phyloP scores from a whole-genome alignment of 225 moss, liverwort and hornwort species.

The Bryoerythrophyllum caledonicum region DNA sequence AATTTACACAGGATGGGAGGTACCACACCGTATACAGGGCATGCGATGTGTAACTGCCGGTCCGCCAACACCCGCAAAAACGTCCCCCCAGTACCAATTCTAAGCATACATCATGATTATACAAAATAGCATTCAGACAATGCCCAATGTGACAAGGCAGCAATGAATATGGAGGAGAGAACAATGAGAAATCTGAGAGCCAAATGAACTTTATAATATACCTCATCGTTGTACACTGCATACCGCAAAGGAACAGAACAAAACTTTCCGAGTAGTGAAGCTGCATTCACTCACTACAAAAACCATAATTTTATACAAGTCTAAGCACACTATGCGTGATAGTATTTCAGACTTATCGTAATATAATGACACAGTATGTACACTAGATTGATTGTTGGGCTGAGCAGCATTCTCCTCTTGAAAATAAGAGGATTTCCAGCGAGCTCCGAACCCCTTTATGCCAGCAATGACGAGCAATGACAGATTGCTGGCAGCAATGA shows the following conservation, averaged over 20 bases:
- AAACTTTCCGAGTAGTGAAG: slow-evolving; percentile 1
- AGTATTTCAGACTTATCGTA: slow-evolving; percentile 17
- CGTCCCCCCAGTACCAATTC: not conserved
- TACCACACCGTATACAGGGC: slow-evolving; percentile 16
- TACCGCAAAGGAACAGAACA: slow-evolving; percentile 13
- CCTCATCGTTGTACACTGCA: slow-evolving; percentile 27
- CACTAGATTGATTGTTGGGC: not conserved
- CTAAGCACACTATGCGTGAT: not conserved
- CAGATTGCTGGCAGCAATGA: slow-evolving; percentile 26
- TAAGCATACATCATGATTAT: not conserved
- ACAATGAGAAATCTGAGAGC: not conserved
- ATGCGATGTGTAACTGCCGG: slow-evolving; percentile 15
- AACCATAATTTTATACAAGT: slow-evolving; percentile 21
- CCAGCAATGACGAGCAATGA: slow-evolving; percentile 6
- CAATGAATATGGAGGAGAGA: not conserved
- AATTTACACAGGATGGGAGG: slow-evolving; percentile 6
- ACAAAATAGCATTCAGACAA: not conserved
- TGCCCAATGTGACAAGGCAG: not conserved
- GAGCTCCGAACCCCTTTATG: not conserved
- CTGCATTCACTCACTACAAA: slow-evolving; percentile 25
- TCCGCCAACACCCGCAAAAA: slow-evolving; percentile 12
- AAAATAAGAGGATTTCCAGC: slow-evolving; percentile 16
- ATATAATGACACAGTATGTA: slow-evolving; percentile 9
- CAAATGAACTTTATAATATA: slow-evolving; percentile 2
- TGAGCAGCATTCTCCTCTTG: not conserved